These are phyloP conservation scores for Phoma sp. DNA, from an alignment of 2,329 filamentous ascomycete genomes.

Conservation along the genomic window DNA sequence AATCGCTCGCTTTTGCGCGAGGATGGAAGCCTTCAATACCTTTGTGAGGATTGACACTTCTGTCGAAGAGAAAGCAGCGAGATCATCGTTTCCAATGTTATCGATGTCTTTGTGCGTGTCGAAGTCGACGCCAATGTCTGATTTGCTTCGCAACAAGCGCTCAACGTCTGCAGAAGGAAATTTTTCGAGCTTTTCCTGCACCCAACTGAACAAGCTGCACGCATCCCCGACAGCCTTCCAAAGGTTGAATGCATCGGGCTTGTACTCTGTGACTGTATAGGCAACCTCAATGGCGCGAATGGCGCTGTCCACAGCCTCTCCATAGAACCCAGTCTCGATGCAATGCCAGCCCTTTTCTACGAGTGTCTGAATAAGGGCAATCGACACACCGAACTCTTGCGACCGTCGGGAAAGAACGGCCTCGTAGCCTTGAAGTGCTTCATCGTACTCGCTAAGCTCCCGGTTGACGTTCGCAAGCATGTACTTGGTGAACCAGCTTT, in stretches of 20 bases:
- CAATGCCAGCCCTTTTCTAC: conserved; percentile 80
- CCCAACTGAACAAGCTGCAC: conserved; percentile 80
- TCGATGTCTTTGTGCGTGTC: conserved; percentile 73
- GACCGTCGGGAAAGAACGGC: conserved; percentile 72
- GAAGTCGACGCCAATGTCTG: conserved; percentile 59
- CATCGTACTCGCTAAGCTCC: conserved; percentile 88
- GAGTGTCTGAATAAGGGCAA: conserved; percentile 86
- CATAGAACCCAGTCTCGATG: conserved; percentile 83
- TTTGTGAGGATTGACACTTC: conserved; percentile 52
- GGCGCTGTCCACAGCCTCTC: conserved; percentile 77
- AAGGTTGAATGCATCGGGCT: conserved; percentile 82
- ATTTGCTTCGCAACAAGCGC: conserved; percentile 61
- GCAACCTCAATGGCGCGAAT: conserved; percentile 73
- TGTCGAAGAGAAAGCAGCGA: conserved; percentile 31
- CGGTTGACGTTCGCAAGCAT: conserved; percentile 95
- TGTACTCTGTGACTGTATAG: conserved; percentile 63
- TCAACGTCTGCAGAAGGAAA: conserved; percentile 68
- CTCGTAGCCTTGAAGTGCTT: conserved; percentile 78
- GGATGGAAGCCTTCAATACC: conserved; percentile 73
- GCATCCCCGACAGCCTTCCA: conserved; percentile 95
- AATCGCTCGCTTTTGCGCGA: conserved; percentile 88
- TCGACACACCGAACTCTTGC: conserved; percentile 82
- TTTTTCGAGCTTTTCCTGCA: conserved; percentile 70
- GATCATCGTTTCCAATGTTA: conserved; percentile 57
- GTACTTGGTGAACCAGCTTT: conserved; percentile 95